Base-by-base conservation (phyloP, 352 stramenopile species). In the Aphanomyces stellatus region DNA sequence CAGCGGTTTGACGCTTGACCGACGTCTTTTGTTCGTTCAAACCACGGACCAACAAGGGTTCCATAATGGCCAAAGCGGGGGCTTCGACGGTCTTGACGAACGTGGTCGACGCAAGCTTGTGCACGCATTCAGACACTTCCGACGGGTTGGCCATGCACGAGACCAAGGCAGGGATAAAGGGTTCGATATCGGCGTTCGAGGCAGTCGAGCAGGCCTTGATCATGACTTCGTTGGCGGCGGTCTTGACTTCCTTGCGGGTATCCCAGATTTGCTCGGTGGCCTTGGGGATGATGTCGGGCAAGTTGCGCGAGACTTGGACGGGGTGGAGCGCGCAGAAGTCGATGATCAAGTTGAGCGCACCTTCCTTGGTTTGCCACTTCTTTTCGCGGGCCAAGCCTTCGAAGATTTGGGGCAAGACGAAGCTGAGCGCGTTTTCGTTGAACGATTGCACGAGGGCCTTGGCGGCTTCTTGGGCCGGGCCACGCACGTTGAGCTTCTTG, bases 121-220 rank as follows among this genome's bases (percentile, higher is more conserved):
- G 96, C 75, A 98, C 98, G 81, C 97, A 99, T 84, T 99, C 97
- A 13, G 96, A 88, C 10, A 99, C 97, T 73, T 98, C 91, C 53
- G 93, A 93, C 8, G 96, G 96, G 82, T 98, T 98, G 46, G 96
- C 94, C 67, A 99, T 96, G 73, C 93, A 97, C 72, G 81, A 96
- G 34, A 99, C 86, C 61, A 99, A 96, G 61, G 97, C 96, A 2
- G 84, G 90, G 53, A 98, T 99, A 83, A 99, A 99, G 66, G 98
- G 96, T 80, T 99, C 96, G 71, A 99, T 98, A 87, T 99, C 97
- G 71, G 90, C 91, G 94, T 99, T 99, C 72, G 94, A 96, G 65
- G 99, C 98, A 27, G 98, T 94, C 65, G 97, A 88, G 74, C 97
- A 97, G 6, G 97, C 90, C 71, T 90, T 91, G 56, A 88, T 91